These are phyloP conservation scores for Fusarium nurragi DNA, from an alignment of 2,329 filamentous ascomycete species.

Conservation along the genomic window DNA sequence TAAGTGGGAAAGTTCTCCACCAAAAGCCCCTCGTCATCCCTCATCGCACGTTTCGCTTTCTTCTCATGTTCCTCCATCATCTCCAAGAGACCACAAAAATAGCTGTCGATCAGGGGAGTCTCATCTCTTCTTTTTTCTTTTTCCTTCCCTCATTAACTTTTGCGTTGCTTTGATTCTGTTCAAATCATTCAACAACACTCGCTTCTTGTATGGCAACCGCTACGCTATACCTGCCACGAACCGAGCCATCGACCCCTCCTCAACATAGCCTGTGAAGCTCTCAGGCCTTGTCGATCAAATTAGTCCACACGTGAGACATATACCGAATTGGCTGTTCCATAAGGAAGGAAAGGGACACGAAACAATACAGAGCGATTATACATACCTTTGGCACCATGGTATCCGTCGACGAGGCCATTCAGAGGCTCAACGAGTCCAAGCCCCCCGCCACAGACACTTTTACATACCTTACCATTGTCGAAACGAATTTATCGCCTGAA, in stretches of 20 bases:
- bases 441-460: slow-evolving; percentile 71
- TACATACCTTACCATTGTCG: slow-evolving; percentile 81
- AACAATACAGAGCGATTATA: not conserved
- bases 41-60: slow-evolving; percentile 30
- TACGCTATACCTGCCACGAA: slow-evolving; percentile 4
- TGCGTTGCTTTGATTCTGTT: not conserved
- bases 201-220: not conserved
- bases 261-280: slow-evolving; percentile 12
- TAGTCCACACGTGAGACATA: slow-evolving; percentile 8
- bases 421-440: slow-evolving; percentile 59
- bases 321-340: not conserved
- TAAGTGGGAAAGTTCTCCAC: slow-evolving; percentile 28
- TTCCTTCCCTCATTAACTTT: not conserved
- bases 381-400: slow-evolving; percentile 40
- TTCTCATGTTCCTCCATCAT: slow-evolving; percentile 26
- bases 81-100: slow-evolving; percentile 26
- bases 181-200: not conserved
- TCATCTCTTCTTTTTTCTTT: not conserved
- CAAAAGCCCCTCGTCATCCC: slow-evolving; percentile 36
- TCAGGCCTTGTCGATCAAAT: slow-evolving; percentile 1
- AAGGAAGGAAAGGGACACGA: not conserved
- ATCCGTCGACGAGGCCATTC: slow-evolving; percentile 53
- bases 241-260: slow-evolving; percentile 24
- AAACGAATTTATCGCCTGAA: slow-evolving; percentile 74
- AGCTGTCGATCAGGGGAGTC: slow-evolving; percentile 15